Evolutionary conservation across 2,329 filamentous ascomycete species (phyloP).

Genomic region (Neoarthrinium moseri): DNA sequence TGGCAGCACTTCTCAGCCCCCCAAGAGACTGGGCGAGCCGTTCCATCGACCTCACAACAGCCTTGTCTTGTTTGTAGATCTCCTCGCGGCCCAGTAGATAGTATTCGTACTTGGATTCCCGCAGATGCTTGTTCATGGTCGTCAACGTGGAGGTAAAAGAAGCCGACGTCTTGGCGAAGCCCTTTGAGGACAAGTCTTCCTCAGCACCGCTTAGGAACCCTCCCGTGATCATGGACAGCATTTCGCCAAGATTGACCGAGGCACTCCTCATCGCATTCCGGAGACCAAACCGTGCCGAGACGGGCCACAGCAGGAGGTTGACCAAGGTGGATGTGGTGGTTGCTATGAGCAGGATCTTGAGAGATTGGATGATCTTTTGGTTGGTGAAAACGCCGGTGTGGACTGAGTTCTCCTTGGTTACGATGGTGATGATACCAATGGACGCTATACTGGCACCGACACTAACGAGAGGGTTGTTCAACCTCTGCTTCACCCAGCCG

Average conservation of each 20-base stretch:
- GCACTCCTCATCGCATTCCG: constrained; percentile 71
- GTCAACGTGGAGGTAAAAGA: constrained; percentile 67
- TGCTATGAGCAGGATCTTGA: constrained; percentile 82
- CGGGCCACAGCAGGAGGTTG: constrained; percentile 75
- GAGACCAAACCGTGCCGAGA: constrained; percentile 72
- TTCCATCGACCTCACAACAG: constrained; percentile 80
- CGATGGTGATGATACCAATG: constrained; percentile 82
- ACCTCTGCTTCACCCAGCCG: constrained; percentile 80
- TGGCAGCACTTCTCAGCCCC: constrained; percentile 83
- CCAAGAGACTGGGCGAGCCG: constrained; percentile 85
- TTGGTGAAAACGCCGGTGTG: constrained; percentile 79
- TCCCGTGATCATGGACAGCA: constrained; percentile 77
- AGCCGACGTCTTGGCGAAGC: constrained; percentile 61
- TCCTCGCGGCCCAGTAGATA: constrained; percentile 77
- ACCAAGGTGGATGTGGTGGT: constrained; percentile 69
- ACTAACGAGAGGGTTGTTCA: constrained; percentile 78
- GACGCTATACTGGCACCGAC: constrained; percentile 83
- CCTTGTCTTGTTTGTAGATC: constrained; percentile 75
- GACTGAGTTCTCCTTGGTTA: constrained; percentile 89
- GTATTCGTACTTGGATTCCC: constrained; percentile 87
- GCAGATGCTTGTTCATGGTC: constrained; percentile 72
- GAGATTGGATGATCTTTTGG: constrained; percentile 76
- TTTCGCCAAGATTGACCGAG: constrained; percentile 74
- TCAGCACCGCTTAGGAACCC: constrained; percentile 84
- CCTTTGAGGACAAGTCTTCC: constrained; percentile 67